Evolutionary conservation across 1,139 yeast species (phyloP), one percentile per base, ranked within the genome.

Genomic region (Blastobotrys serpentis): DNA sequence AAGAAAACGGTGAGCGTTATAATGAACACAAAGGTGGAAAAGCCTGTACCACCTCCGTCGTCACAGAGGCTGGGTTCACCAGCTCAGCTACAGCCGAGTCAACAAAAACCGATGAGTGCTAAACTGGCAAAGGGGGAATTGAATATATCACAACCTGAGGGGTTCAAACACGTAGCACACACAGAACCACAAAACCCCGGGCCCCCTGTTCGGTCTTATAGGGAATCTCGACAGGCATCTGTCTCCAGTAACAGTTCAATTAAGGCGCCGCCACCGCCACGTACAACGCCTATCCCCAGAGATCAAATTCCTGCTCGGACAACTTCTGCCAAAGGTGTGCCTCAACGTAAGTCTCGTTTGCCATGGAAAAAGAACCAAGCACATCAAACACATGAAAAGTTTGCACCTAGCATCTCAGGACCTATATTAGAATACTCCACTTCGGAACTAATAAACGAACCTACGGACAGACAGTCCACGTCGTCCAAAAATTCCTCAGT

Each of bases 401-500:
- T 45, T 37, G 13, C 34, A 29, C 57, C 58, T 11, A 51, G 43
- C 38, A 59, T 59, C 11, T 57, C 61, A 4, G 57, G 52, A 17
- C 63, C 63, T 6, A 50, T 59, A 8, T 50, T 59, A 33, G 61
- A 57, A 40, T 56, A 52, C 44, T 58, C 62, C 2, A 58, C 62
- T 1, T 50, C 59, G 2, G 61, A 57, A 41, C 44, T 59, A 30
- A 53, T 59, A 5, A 54, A 54, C 3, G 56, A 57, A 11, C 39
- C 46, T 17, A 10, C 38, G 7, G 26, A 23, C 21, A 18, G 38
- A 30, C 44, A 26, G 2, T 39, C 42, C 22, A 5, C 21, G 21
- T 26, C 32, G 10, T 48, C 51, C 25, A 34, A 34, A 29, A 44
- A 41, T n/a, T 33, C 37, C 11, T 29, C 32, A 10, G 21, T 14